Evolutionary conservation across 2,329 filamentous ascomycete species (phyloP).

Genomic region (Colletotrichum incanum): DNA sequence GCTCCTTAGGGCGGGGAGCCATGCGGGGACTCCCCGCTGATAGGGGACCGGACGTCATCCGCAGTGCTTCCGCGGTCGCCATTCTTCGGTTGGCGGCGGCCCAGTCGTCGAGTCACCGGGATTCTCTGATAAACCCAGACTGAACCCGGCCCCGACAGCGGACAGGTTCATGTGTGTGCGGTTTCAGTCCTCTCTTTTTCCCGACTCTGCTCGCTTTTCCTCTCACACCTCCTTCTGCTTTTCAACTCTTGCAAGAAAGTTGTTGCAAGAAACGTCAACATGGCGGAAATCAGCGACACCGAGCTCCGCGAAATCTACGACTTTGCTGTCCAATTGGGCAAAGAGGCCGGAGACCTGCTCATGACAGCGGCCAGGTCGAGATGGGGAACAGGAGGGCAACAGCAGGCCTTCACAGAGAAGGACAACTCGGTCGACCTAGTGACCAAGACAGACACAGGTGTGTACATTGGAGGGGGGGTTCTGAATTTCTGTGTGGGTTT

Average conservation of each 20-base stretch:
- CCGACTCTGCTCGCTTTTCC: not conserved
- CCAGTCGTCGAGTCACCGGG: constrained; percentile 30
- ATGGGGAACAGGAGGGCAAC: constrained; percentile 56
- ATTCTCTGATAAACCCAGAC: constrained; percentile 7
- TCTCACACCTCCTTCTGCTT: not conserved
- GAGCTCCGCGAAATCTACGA: constrained; percentile 77
- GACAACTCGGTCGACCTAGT: constrained; percentile 84
- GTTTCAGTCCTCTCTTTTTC: constrained; percentile 9
- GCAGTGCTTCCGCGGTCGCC: constrained; percentile 38
- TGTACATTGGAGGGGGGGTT: constrained; percentile 37
- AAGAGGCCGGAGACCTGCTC: constrained; percentile 78
- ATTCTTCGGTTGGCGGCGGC: constrained; percentile 40
- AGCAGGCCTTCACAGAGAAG: constrained; percentile 72
- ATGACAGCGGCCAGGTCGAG: constrained; percentile 74
- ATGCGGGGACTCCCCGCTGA: constrained; percentile 33
- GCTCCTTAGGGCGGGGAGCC: not conserved
- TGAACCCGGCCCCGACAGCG: constrained; percentile 12
- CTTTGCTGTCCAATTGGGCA: constrained; percentile 80
- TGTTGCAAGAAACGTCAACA: constrained; percentile 9
- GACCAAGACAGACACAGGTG: constrained; percentile 82
- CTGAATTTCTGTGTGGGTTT: not conserved
- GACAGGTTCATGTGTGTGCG: not conserved
- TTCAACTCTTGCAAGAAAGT: constrained; percentile 24
- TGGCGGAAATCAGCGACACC: constrained; percentile 52
- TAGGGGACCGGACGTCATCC: constrained; percentile 33